Evolutionary conservation across 2,329 filamentous ascomycete genomes (phyloP).

Genomic region (Hortaea werneckii): DNA sequence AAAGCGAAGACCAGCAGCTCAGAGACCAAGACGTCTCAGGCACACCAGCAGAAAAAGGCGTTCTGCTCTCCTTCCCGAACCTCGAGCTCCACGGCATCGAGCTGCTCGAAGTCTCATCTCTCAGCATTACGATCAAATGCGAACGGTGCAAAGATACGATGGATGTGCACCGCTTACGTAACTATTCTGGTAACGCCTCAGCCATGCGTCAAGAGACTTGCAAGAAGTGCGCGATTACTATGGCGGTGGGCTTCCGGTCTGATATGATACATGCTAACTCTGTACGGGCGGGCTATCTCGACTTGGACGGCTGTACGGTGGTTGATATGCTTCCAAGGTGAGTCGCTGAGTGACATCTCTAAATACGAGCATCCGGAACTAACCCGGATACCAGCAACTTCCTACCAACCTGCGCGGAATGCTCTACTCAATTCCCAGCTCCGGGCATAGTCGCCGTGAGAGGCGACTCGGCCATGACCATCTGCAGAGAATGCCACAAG

Average conservation of each 20-base stretch:
- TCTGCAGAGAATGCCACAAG: slow-evolving; percentile 69
- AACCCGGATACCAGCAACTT: slow-evolving; percentile 49
- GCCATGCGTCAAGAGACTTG: slow-evolving; percentile 39
- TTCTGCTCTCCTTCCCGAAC: slow-evolving; percentile 68
- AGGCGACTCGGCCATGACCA: slow-evolving; percentile 61
- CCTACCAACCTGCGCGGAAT: slow-evolving; percentile 65
- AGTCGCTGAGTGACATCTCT: too few relatives aligned
- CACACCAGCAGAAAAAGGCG: slow-evolving; percentile 51
- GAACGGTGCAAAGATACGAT: slow-evolving; percentile 64
- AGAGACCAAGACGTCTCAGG: slow-evolving; percentile 29
- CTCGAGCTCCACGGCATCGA: slow-evolving; percentile 71
- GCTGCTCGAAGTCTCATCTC: slow-evolving; percentile 55
- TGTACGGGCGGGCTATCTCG: slow-evolving; percentile 66
- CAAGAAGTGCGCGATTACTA: slow-evolving; percentile 44
- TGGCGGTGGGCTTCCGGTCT: slow-evolving; percentile 43
- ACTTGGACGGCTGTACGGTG: slow-evolving; percentile 63
- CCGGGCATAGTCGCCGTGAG: slow-evolving; percentile 63
- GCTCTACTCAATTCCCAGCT: slow-evolving; percentile 55
- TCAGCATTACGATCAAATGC: slow-evolving; percentile 67
- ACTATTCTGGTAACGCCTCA: slow-evolving; percentile 32
- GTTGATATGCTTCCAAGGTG: slow-evolving; percentile 57
- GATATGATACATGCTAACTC: slow-evolving; percentile 66
- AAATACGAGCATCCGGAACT: too few relatives aligned
- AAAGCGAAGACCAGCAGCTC: slow-evolving; percentile 36
- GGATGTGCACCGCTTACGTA: slow-evolving; percentile 58